These are phyloP conservation scores for Mrakia frigida DNA, from an alignment of 768 basidiomycete species.

Conservation along the genomic window DNA sequence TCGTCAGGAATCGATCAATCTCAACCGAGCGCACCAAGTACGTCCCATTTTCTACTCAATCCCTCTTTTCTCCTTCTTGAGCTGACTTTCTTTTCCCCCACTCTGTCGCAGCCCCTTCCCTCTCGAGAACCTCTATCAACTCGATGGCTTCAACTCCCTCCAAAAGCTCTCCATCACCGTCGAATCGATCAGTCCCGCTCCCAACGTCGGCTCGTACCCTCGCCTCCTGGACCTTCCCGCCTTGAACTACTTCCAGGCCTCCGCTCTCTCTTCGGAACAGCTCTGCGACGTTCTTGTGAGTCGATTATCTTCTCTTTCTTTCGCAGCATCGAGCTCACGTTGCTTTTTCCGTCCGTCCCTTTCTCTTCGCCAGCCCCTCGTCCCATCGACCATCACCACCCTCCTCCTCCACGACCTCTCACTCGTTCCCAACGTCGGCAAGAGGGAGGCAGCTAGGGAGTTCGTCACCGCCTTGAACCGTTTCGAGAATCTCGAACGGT, in stretches of 20 bases:
- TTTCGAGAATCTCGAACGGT: not conserved
- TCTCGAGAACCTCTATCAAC: not conserved
- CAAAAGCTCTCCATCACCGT: not conserved
- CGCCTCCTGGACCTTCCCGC: conserved; percentile 4
- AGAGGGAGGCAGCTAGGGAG: not conserved
- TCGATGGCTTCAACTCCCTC: conserved; percentile 15
- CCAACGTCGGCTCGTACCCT: not conserved
- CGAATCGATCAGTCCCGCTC: not conserved
- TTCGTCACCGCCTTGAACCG: conserved; percentile 14
- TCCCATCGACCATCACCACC: conserved; percentile 3
- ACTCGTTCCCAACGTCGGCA: not conserved
- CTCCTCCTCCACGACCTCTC: conserved; percentile 13
- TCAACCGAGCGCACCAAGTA: too few species aligned
- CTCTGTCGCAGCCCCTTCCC: not conserved
- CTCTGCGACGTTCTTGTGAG: not conserved
- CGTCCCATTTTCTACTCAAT: too few species aligned
- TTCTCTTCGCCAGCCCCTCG: not conserved
- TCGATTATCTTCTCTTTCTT: not conserved
- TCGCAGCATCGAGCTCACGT: not conserved
- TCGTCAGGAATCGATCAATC: conserved; percentile 2
- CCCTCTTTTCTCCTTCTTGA: too few species aligned
- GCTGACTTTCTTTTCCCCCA: not conserved
- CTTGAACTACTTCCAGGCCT: conserved; percentile 4
- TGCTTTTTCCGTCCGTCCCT: not conserved
- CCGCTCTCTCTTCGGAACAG: conserved; percentile 12